Evolutionary conservation across 73 alveolate species (phyloP).

Genomic region (Paramecium biaurelia): DNA sequence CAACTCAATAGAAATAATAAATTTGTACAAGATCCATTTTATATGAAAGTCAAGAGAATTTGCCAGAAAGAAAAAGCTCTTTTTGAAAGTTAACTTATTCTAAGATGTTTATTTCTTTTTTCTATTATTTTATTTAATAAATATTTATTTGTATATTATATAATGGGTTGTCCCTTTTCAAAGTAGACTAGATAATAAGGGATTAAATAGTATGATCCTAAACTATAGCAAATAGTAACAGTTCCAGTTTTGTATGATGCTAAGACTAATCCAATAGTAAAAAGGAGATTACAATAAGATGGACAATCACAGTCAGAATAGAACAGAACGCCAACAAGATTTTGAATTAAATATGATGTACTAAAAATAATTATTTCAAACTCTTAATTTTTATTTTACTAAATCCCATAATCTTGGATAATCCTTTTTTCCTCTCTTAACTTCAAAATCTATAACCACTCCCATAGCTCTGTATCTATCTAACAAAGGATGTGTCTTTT

Average conservation of each 20-base stretch:
- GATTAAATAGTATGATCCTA: slow-evolving; percentile 4
- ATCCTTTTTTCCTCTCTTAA: slow-evolving; percentile 59
- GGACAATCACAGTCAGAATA: background rate
- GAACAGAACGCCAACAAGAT: background rate
- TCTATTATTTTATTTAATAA: background rate
- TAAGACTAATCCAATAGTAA: slow-evolving; percentile 34
- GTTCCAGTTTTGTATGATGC: slow-evolving; percentile 48
- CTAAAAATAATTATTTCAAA: background rate
- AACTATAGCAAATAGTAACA: background rate
- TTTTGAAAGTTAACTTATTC: background rate
- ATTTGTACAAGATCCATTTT: background rate
- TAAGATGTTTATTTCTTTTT: background rate
- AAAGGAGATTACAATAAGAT: background rate
- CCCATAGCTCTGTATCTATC: slow-evolving; percentile 30
- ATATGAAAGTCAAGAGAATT: background rate
- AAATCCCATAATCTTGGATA: slow-evolving; percentile 61
- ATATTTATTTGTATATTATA: background rate
- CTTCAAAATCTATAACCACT: slow-evolving; percentile 55
- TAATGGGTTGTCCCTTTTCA: background rate
- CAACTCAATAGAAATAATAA: background rate
- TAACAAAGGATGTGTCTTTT: slow-evolving; percentile 40
- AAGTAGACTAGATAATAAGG: background rate
- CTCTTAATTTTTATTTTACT: background rate
- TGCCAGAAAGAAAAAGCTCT: background rate
- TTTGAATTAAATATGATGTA: background rate